Evolutionary conservation across 1,284 basidiomycete genomes (phyloP), one percentile per base, ranked within the genome.

Genomic region (Sanghuangporus baumii): DNA sequence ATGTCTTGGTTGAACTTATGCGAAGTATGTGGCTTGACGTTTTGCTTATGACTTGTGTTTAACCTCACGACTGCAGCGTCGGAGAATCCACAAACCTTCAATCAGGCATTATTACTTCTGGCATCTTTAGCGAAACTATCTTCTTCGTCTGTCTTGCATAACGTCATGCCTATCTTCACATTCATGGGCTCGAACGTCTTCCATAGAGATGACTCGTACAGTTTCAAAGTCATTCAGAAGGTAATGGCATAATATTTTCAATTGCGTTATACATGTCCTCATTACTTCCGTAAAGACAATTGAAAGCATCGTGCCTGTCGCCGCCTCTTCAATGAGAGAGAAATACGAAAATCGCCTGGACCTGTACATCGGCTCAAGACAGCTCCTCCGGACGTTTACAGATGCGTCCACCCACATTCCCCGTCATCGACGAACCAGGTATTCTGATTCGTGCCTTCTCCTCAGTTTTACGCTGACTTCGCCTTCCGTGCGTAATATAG

Each of bases 91-190:
- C 94, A 98, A 72, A 96, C 93, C 0, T 96, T 96, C 76, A 89
- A 98, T 68, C 92, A 96, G 72, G 94, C 95, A 0, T 79, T 99
- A 2, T 79, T 98, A n/a, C 81, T 98, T 34, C 89, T 98, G 73
- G 88, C 94, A 2, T 89, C 83, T 66, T 77, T 99, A 57, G 92
- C 94, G 1, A 83, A 87, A 37, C 79, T 98, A 51, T 88, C 90
- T 0, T 95, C 96, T 0, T 94, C 96, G 64, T 89, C 93, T 7
- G 93, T 97, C 14, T 80, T 98, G 36, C 94, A 94, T 73, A 95
- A 97, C 70, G 85, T 98, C 65, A 98, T 99, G 94, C 96, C 97
- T 6, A 90, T 99, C 62, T 98, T 99, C 78, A 98, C 96, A 0
- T 99, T 98, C 77, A 98, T 99, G 89, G 96, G 97, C 34, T 92